Percentiles rank a stretch among this genome's conserved stretches.
Evolutionary conservation across 768 basidiomycete genomes (phyloP).

Genomic region (Dictyophora rubrovolvata): DNA sequence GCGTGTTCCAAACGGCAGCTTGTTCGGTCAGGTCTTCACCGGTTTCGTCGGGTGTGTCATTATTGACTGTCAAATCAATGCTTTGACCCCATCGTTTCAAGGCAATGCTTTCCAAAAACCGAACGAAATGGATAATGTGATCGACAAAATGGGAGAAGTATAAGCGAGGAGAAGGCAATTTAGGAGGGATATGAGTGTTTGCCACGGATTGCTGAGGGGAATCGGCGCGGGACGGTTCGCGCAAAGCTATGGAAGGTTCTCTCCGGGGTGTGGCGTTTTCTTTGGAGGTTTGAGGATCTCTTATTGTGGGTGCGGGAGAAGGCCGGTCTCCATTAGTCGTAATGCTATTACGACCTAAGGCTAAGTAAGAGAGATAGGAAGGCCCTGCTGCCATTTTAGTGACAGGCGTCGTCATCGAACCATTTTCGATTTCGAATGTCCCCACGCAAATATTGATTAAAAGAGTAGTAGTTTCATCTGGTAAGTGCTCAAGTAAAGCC

Average conservation of each 20-base stretch:
- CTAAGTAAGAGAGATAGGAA: constrained; percentile 75
- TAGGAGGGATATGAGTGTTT: constrained; percentile 15
- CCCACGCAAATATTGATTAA: constrained; percentile 88
- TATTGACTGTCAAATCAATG: constrained; percentile 29
- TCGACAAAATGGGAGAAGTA: constrained; percentile 96
- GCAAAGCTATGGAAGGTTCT: constrained; percentile 24
- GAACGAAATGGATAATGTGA: constrained; percentile 70
- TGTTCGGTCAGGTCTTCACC: constrained; percentile 56
- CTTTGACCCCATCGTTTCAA: constrained; percentile 68
- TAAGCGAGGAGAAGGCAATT: constrained; percentile 66
- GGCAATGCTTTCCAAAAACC: constrained; percentile 85
- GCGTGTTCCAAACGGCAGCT: constrained; percentile 87
- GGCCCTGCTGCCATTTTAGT: constrained; percentile 27
- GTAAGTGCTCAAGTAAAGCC: constrained; percentile 70
- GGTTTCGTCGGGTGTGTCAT: constrained; percentile 29
- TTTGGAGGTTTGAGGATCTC: constrained; percentile 12
- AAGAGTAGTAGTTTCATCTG: constrained; percentile 81
- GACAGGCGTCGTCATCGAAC: constrained; percentile 25
- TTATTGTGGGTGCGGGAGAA: background rate
- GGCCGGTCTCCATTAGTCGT: constrained; percentile 15
- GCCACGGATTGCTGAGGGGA: constrained; percentile 20
- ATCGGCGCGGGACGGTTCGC: constrained; percentile 24
- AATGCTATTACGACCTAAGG: constrained; percentile 49
- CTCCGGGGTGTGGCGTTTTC: constrained; percentile 29
- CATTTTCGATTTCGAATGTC: constrained; percentile 30